Conservation (phyloP, 2,329 filamentous ascomycete species). For the Fusarium sp. region DNA sequence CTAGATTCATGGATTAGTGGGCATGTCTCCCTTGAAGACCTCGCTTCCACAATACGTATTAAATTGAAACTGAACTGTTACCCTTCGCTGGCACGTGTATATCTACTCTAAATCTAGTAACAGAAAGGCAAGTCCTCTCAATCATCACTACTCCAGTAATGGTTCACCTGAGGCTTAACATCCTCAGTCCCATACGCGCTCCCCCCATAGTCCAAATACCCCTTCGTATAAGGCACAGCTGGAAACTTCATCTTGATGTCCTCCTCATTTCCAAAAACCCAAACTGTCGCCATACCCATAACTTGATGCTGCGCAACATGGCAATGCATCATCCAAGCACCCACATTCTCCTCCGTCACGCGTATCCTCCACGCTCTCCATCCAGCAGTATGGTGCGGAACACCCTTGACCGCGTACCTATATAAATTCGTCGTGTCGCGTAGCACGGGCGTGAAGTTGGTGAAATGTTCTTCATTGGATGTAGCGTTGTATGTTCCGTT, state of each 20-base stretch:
- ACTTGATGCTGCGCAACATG: constrained; percentile 69
- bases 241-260: constrained; percentile 33
- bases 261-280: constrained; percentile 44
- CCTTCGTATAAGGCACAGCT: constrained; percentile 51
- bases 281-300: constrained; percentile 58
- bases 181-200: constrained; percentile 57
- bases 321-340: constrained; percentile 73
- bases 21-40: too few species aligned
- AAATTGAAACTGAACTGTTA: background rate
- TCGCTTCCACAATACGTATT: too few species aligned
- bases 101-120: background rate
- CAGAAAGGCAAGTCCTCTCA: background rate
- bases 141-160: constrained; percentile 5
- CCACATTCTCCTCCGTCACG: constrained; percentile 57
- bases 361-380: constrained; percentile 71
- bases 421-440: constrained; percentile 58
- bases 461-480: constrained; percentile 17
- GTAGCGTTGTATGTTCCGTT: constrained; percentile 28
- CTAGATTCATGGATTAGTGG: background rate
- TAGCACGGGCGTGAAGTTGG: constrained; percentile 26
- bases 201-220: constrained; percentile 59
- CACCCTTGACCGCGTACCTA: constrained; percentile 59
- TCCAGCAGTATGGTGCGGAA: constrained; percentile 57
- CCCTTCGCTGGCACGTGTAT: background rate
- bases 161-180: constrained; percentile 14